These are phyloP conservation scores for Botrytis pseudocinerea DNA, from an alignment of 2,329 filamentous ascomycete species.

Conservation along the genomic window DNA sequence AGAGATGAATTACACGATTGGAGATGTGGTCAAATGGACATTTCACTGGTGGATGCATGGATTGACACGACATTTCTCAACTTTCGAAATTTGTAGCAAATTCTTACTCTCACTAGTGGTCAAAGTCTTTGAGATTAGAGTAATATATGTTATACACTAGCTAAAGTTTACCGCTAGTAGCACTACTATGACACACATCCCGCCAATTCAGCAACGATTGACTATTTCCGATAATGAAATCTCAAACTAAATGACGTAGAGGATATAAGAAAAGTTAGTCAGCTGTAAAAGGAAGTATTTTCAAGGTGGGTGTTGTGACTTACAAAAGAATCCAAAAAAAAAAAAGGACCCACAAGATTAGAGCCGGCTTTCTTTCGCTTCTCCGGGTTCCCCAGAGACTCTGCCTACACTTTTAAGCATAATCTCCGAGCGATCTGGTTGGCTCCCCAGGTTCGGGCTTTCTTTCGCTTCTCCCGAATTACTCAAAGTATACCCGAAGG, in stretches of 20 bases:
- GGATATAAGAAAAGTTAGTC: neutral
- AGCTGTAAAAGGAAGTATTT: fast-evolving
- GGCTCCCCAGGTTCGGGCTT: neutral
- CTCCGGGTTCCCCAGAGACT: neutral
- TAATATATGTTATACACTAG: neutral
- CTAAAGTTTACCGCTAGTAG: neutral
- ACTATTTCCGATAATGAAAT: fast-evolving
- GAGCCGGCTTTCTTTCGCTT: constrained; percentile 5
- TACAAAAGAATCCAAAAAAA: neutral
- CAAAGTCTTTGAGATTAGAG: neutral
- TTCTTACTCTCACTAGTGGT: too few species aligned
- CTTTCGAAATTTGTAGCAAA: too few species aligned
- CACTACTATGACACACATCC: neutral
- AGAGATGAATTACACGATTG: too few species aligned
- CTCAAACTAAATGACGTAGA: too few species aligned
- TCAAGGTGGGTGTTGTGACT: neutral
- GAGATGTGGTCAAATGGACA: too few species aligned
- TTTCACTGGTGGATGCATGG: too few species aligned
- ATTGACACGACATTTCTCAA: too few species aligned
- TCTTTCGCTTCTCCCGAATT: constrained; percentile 7
- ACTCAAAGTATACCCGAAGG: neutral
- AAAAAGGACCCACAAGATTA: neutral
- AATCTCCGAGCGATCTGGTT: neutral
- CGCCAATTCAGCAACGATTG: too few species aligned
- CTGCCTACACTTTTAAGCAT: neutral